Percentiles rank a stretch among this genome's conserved stretches.
Conservation (phyloP, 306 rosid species). For the Casuarina glauca region DNA sequence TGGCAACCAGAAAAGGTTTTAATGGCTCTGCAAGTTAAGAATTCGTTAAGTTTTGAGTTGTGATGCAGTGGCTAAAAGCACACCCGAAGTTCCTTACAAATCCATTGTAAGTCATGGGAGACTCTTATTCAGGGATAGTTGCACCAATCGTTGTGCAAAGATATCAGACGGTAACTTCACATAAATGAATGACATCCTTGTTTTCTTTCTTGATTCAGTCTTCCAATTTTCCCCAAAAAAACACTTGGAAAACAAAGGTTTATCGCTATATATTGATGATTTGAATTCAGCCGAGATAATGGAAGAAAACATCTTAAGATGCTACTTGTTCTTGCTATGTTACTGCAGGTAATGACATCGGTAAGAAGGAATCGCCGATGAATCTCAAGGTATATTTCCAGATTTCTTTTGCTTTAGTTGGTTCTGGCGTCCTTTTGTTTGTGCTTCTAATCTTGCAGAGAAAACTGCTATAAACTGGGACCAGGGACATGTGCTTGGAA, state of each 20-base stretch:
- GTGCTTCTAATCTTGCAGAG: no score
- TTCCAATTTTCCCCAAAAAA: not conserved
- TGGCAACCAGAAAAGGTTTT: no score
- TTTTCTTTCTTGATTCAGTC: not conserved
- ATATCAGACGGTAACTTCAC: constrained; percentile 39
- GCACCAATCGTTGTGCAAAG: constrained; percentile 34
- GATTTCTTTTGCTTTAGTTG: no score
- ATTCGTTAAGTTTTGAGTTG: not conserved
- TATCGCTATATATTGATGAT: not conserved
- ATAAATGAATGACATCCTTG: not conserved
- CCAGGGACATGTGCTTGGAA: constrained; percentile 29
- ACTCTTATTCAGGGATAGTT: constrained; percentile 45
- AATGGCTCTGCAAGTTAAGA: not conserved
- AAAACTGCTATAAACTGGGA: not conserved
- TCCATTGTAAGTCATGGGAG: constrained; percentile 52
- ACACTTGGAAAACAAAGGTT: not conserved
- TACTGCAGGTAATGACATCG: constrained; percentile 12
- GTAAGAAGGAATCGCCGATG: not conserved
- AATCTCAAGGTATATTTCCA: not conserved
- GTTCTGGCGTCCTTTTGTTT: no score
- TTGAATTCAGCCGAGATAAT: not conserved
- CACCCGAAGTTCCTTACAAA: constrained; percentile 23
- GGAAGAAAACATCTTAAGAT: not conserved
- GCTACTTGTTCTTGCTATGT: not conserved
- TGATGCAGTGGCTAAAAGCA: constrained; percentile 22